A percentile compares a stretch with the other conserved stretches of the same genome.
Evolutionary conservation across 495 filamentous ascomycete species (phyloP).

Genomic region (Pyrenopolyporus hunteri): DNA sequence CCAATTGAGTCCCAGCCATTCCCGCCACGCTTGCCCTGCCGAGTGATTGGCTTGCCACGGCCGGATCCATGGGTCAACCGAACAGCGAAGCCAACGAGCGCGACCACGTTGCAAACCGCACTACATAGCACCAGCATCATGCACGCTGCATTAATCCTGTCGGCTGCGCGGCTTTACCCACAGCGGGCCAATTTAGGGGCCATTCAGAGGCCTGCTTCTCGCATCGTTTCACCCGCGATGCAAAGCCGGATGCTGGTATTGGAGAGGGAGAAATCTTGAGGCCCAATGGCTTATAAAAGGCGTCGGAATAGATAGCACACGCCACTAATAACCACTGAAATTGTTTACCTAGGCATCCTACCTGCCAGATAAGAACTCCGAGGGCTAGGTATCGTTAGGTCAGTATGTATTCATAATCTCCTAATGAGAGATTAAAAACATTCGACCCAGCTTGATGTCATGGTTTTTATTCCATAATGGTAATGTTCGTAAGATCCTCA

Average conservation of each 20-base stretch:
- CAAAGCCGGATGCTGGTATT: constrained; percentile 8
- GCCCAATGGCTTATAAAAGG: too few species aligned
- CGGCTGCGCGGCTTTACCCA: constrained; percentile 33
- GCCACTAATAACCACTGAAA: too few species aligned
- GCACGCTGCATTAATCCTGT: constrained; percentile 32
- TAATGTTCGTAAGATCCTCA: too few species aligned
- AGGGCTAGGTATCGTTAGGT: too few species aligned
- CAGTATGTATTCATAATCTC: too few species aligned
- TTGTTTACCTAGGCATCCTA: too few species aligned
- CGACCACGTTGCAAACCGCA: constrained; percentile 52
- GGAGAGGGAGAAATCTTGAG: constrained; percentile 24
- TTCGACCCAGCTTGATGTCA: too few species aligned
- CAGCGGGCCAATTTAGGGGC: constrained; percentile 36
- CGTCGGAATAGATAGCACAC: too few species aligned
- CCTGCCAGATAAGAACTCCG: too few species aligned
- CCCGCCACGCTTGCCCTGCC: constrained; percentile 30
- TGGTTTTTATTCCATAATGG: too few species aligned
- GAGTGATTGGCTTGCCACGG: constrained; percentile 31
- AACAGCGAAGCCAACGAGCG: constrained; percentile 47
- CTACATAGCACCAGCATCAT: constrained; percentile 39
- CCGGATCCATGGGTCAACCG: constrained; percentile 36
- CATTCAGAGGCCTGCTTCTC: constrained; percentile 10
- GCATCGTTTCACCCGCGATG: constrained; percentile 29
- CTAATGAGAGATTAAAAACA: too few species aligned
- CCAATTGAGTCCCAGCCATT: constrained; percentile 26